Base-by-base conservation (phyloP, 1,284 basidiomycete species). In the Psilocybe mexicana region DNA sequence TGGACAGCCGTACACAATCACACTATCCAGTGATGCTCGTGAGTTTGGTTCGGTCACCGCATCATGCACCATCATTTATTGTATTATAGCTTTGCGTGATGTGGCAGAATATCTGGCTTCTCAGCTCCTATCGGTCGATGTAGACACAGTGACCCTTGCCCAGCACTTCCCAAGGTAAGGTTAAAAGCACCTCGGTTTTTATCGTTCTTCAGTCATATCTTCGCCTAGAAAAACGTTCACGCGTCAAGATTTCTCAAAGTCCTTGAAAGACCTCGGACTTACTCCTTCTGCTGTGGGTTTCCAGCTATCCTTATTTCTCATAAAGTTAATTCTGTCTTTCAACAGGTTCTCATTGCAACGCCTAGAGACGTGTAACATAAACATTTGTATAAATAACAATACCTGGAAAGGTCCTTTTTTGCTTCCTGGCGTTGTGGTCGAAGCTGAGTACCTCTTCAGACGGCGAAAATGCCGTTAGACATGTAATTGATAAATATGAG, bases 21-120 rank as follows among this genome's bases (percentile, higher is more conserved):
- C 92, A 1, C 76, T 95, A 56, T 76, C 88, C 1, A 93, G 90
- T 63, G 88, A 93, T 63, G 80, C 86, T 23, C 85, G 92, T 93
- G 69, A 69, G 90, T 82, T 35, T 26, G 14, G 18, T 30, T 12
- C 25, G 7, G 26, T 36, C n/a, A 2, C 40, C 40, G 4, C 2
- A 23, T 33, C 7, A 14, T 35, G 7, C 10, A 30, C 24, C 12
- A 35, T 50, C 28, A 14, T 30, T 52, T 6, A 43, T 42, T 43
- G 24, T 24, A 38, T 25, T 56, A 25, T 56, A 94, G 92, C 90
- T 2, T 76, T 97, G 48, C 79, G 83, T 5, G 88, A 91, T 63
- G 92, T 96, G 0, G 93, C 92, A n/a, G 92, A 94, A 71, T 95
- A 81, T 70, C 74, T 96, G 35, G 92, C 90, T 7, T 82, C 80